Evolutionary conservation across 75 land plant species (phyloP), one percentile per base, ranked within the genome.

Genomic region (Picea sitchensis): DNA sequence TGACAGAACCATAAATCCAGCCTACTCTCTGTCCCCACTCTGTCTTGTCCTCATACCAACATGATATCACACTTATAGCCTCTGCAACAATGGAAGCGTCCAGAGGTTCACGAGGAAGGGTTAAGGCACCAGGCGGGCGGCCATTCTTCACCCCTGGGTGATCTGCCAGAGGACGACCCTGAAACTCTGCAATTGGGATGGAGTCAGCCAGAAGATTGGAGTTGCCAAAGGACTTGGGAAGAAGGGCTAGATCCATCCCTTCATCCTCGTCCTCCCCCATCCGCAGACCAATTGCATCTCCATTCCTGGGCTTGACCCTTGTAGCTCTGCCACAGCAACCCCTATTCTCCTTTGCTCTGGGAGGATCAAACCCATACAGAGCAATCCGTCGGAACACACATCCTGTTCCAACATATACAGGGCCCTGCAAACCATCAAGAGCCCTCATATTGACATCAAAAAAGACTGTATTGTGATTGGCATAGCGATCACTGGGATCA

Each of bases 1-100:
- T 91, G 15, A 91, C 93, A 0, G 93, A 91, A 13, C 94, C 94
- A 61, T 92, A 92, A 80, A 90, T 91, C 94, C 94, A 93, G 11
- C 95, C 95, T 6, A 93, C 87, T 4, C 88, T 64, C 31, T 76
- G 30, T 1, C 95, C 95, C 95, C 95, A 92, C 75, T 92, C 95
- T 8, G 95, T 92, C 72, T 92, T 91, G 77, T 92, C 95, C 67
- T 92, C 91, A 65, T 91, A 89, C 85, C 83, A 86, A 80, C 91
- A 89, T 13, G 89, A 86, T 44, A 89, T 87, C 21, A 85, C 92
- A 58, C 81, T 80, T 80, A 91, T 88, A 30, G 93, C 93, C 80
- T 91, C 92, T 12, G 89, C 87, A 56, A 91, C 84, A 2, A 82
- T 83, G 26, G 79, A 57, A 3, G 87, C 78, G 44, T 87, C 87